phyloP scores from a whole-genome alignment of 2,329 filamentous ascomycete genomes.

The Dactylellina haptotyla region DNA sequence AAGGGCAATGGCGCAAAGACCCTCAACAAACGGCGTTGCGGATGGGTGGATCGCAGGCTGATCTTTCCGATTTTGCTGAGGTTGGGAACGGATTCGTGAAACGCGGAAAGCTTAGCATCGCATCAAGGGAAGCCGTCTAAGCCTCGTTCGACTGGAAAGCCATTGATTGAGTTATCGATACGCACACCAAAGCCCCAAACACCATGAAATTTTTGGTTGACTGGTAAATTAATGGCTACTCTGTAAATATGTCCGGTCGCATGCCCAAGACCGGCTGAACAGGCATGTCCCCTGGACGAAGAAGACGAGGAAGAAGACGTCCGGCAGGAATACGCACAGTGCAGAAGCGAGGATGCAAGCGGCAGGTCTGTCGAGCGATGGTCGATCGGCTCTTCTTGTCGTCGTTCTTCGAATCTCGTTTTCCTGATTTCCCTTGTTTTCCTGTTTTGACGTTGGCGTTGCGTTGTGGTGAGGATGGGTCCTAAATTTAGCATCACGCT shows the following conservation, averaged over 20 bases:
- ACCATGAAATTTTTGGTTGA: background rate
- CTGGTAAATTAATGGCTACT: too few relatives aligned
- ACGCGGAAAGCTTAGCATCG: slow-evolving; percentile 27
- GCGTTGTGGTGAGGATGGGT: background rate
- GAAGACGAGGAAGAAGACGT: background rate
- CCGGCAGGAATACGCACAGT: background rate
- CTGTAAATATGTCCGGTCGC: background rate
- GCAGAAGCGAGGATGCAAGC: slow-evolving; percentile 6
- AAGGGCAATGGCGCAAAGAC: slow-evolving; percentile 25
- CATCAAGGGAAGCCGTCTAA: slow-evolving; percentile 9
- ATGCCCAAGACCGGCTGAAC: too few relatives aligned
- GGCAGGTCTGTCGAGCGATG: background rate
- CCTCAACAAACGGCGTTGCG: slow-evolving; percentile 16
- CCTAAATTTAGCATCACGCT: background rate
- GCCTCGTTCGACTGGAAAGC: slow-evolving; percentile 24
- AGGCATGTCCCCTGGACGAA: background rate
- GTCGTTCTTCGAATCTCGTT: background rate
- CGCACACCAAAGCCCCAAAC: slow-evolving; percentile 24
- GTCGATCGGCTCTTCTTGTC: background rate
- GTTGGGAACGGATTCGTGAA: slow-evolving; percentile 28
- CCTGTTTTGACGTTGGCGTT: background rate
- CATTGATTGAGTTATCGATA: slow-evolving; percentile 7
- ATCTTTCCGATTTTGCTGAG: slow-evolving; percentile 9
- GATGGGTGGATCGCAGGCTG: slow-evolving; percentile 32
- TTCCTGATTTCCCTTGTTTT: background rate